Percentiles rank a stretch among this genome's conserved stretches.
These are phyloP conservation scores for Wallacemonas sp. DNA, from an alignment of 208 protist genomes.

Conservation along the genomic window DNA sequence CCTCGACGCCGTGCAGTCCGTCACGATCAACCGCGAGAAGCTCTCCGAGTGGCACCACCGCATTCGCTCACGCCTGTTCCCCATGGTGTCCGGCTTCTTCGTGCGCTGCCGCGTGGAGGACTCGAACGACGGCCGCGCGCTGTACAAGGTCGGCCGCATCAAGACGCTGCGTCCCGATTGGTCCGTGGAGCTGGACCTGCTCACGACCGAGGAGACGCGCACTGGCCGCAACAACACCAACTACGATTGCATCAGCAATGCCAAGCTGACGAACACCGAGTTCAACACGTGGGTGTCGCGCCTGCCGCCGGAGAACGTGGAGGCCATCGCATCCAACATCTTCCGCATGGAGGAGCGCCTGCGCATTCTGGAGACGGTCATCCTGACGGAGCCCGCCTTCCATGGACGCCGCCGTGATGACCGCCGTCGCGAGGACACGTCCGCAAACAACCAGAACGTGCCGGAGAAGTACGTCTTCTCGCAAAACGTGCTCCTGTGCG, in stretches of 20 bases:
- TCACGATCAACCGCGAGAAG: constrained; percentile 91
- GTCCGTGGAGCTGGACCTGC: constrained; percentile 89
- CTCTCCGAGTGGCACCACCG: constrained; percentile 92
- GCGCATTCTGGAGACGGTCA: constrained; percentile 76
- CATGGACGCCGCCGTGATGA: constrained; percentile 69
- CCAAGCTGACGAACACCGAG: constrained; percentile 71
- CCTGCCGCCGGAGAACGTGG: constrained; percentile 57
- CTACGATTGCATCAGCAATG: constrained; percentile 93
- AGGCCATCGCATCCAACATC: constrained; percentile 57
- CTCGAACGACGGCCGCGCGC: constrained; percentile 75
- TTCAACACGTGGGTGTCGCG: constrained; percentile 77
- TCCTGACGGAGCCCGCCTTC: constrained; percentile 82
- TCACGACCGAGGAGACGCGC: constrained; percentile 82
- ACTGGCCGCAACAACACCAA: constrained; percentile 86
- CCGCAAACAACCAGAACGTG: constrained; percentile 21
- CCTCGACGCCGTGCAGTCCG: constrained; percentile 71
- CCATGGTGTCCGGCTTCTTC: constrained; percentile 86
- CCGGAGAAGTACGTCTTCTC: constrained; percentile 89
- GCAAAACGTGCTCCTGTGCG: constrained; percentile 88
- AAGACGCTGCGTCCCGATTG: constrained; percentile 89
- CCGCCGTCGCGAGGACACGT: constrained; percentile 55
- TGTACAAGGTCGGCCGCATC: constrained; percentile 92
- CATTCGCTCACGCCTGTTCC: constrained; percentile 81
- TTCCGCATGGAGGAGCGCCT: constrained; percentile 84
- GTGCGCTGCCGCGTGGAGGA: constrained; percentile 92